These are phyloP conservation scores for Phytopythium chamaehyphon DNA, from an alignment of 352 stramenopile species.

Conservation along the genomic window DNA sequence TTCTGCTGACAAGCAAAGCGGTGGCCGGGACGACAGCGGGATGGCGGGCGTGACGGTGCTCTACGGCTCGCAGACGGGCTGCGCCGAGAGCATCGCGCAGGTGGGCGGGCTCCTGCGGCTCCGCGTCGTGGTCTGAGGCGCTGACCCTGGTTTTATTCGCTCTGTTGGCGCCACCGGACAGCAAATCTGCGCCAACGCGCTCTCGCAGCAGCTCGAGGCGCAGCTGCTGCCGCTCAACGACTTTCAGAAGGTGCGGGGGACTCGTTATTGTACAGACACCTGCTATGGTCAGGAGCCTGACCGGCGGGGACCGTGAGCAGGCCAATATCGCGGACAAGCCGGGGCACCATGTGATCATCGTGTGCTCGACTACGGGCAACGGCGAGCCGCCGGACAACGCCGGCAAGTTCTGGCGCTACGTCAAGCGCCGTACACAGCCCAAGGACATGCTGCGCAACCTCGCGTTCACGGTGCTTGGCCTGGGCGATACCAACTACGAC, in stretches of 20 bases:
- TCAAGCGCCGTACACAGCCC: slow-evolving; percentile 86
- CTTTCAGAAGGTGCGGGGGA: slow-evolving; percentile 53
- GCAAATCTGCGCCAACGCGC: slow-evolving; percentile 64
- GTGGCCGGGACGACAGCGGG: background rate
- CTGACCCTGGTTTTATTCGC: too few relatives aligned
- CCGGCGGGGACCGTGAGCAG: too few relatives aligned
- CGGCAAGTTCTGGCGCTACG: slow-evolving; percentile 89
- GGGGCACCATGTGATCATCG: slow-evolving; percentile 68
- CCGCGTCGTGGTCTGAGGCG: too few relatives aligned
- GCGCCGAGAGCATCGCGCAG: slow-evolving; percentile 82
- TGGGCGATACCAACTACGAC: slow-evolving; percentile 98
- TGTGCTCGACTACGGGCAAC: slow-evolving; percentile 95
- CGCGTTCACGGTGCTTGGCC: slow-evolving; percentile 84
- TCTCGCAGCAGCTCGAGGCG: slow-evolving; percentile 47
- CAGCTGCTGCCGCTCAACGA: slow-evolving; percentile 57
- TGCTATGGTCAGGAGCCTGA: background rate
- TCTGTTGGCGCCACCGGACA: slow-evolving; percentile 7
- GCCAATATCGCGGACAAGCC: slow-evolving; percentile 35
- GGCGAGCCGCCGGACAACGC: slow-evolving; percentile 94
- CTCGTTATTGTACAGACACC: background rate
- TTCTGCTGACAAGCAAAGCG: background rate
- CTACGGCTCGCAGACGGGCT: slow-evolving; percentile 88
- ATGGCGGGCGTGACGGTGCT: slow-evolving; percentile 44
- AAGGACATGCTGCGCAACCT: slow-evolving; percentile 74
- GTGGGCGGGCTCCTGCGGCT: slow-evolving; percentile 12